A percentile compares a stretch with the other conserved stretches of the same genome.
Evolutionary conservation across 1,284 basidiomycete species (phyloP).

Genomic region (Apiotrichum mycotoxinovorans): DNA sequence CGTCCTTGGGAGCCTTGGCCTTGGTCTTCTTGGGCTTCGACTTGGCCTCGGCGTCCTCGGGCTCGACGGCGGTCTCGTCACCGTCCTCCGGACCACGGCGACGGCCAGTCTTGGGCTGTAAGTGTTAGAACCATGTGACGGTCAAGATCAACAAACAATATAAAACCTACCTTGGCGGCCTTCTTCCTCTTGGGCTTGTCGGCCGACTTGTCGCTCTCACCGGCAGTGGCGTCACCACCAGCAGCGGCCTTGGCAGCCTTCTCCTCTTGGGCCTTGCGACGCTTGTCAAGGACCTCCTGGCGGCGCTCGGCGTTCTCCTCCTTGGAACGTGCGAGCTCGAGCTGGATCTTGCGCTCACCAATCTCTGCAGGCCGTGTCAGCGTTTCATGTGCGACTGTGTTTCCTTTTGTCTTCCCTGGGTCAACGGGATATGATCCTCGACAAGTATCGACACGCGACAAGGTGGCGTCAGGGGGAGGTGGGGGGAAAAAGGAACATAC

Average conservation of each 20-base stretch:
- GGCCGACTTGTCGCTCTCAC: conserved; percentile 15
- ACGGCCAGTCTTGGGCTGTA: conserved; percentile 22
- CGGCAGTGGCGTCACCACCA: conserved; percentile 45
- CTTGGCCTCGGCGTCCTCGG: conserved; percentile 21
- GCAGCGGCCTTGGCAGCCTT: conserved; percentile 43
- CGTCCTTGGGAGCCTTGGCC: conserved; percentile 33
- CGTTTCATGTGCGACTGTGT: background rate
- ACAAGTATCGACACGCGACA: too few relatives aligned
- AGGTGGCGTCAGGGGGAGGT: background rate
- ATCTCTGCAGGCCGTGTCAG: conserved; percentile 55
- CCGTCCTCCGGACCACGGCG: conserved; percentile 46
- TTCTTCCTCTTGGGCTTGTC: conserved; percentile 39
- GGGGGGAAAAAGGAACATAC: too few relatives aligned
- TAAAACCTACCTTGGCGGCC: conserved; percentile 27
- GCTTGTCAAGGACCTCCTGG: conserved; percentile 29
- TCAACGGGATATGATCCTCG: background rate
- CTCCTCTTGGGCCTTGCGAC: conserved; percentile 28
- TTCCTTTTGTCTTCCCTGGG: background rate
- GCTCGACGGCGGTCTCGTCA: conserved; percentile 30
- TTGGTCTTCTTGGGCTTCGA: conserved; percentile 22
- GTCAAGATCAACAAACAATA: too few relatives aligned
- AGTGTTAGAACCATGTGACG: too few relatives aligned
- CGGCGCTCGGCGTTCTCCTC: conserved; percentile 65
- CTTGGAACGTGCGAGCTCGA: conserved; percentile 89
- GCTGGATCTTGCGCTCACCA: conserved; percentile 76